These are phyloP conservation scores for Solanum aculeatissimum DNA, from an alignment of 305 asterid genomes.

Conservation along the genomic window DNA sequence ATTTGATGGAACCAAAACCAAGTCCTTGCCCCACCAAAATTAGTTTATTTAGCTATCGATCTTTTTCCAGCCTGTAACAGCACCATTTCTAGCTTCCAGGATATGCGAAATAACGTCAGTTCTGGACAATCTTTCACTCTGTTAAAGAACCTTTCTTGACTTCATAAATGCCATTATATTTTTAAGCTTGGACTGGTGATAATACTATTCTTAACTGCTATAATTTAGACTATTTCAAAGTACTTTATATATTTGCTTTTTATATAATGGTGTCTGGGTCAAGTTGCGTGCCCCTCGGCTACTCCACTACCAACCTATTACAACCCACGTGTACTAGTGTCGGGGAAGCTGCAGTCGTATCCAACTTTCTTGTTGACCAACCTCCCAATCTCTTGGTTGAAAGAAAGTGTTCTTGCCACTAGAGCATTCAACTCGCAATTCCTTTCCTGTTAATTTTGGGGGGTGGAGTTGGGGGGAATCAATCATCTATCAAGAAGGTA, in stretches of 20 bases:
- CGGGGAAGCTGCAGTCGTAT: background rate
- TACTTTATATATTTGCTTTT: background rate
- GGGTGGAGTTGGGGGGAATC: no score
- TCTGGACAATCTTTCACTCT: background rate
- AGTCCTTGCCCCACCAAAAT: background rate
- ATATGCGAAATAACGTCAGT: background rate
- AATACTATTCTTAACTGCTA: background rate
- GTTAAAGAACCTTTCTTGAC: background rate
- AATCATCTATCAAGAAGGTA: no score
- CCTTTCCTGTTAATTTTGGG: background rate
- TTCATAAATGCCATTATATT: background rate
- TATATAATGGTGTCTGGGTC: background rate
- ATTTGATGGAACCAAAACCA: background rate
- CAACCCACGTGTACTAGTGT: background rate
- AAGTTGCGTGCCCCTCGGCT: background rate
- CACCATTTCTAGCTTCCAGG: background rate
- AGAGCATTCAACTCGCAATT: background rate
- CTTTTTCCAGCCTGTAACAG: background rate
- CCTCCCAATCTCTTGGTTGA: background rate
- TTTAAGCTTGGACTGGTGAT: background rate
- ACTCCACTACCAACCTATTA: background rate
- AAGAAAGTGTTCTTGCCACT: background rate
- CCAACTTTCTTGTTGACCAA: background rate
- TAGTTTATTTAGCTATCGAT: background rate
- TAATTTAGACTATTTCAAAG: background rate